Evolutionary conservation across 2,329 filamentous ascomycete species (phyloP).

Genomic region (Phaeosphaeriaceae sp.): DNA sequence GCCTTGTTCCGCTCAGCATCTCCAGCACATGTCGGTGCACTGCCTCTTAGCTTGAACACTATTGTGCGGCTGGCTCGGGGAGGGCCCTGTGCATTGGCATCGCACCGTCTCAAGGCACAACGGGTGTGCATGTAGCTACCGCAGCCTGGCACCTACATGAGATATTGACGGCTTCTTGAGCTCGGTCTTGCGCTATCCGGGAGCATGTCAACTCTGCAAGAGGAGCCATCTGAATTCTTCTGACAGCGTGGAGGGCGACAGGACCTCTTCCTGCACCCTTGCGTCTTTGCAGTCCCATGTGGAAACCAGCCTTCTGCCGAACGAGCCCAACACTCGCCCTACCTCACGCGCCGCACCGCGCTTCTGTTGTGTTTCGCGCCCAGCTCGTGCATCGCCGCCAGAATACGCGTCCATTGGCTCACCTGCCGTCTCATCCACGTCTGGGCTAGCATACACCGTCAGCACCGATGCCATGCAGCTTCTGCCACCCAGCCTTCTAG

Average conservation of each 20-base stretch:
- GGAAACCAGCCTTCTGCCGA: not conserved
- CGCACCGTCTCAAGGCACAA: not conserved
- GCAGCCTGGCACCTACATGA: not conserved
- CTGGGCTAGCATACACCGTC: conserved; percentile 36
- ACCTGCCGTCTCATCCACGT: conserved; percentile 40
- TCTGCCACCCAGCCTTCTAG: conserved; percentile 16
- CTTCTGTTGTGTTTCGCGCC: conserved; percentile 24
- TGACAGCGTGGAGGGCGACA: not conserved
- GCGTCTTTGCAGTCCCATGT: not conserved
- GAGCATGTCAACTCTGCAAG: not conserved
- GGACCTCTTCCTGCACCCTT: not conserved
- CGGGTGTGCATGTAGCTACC: conserved; percentile 7
- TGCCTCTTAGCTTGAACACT: not conserved
- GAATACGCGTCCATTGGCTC: conserved; percentile 29
- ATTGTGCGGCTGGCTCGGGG: not conserved
- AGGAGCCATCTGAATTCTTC: not conserved
- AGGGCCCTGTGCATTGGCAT: not conserved
- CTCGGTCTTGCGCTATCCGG: too few relatives aligned
- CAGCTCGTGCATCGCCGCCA: conserved; percentile 12
- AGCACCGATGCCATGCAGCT: conserved; percentile 31
- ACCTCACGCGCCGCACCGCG: conserved; percentile 15
- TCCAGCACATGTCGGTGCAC: not conserved
- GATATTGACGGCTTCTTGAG: not conserved
- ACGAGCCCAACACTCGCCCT: conserved; percentile 16
- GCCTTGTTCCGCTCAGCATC: not conserved